phyloP scores from a whole-genome alignment of 352 stramenopile genomes.

The Pythium sp. region DNA sequence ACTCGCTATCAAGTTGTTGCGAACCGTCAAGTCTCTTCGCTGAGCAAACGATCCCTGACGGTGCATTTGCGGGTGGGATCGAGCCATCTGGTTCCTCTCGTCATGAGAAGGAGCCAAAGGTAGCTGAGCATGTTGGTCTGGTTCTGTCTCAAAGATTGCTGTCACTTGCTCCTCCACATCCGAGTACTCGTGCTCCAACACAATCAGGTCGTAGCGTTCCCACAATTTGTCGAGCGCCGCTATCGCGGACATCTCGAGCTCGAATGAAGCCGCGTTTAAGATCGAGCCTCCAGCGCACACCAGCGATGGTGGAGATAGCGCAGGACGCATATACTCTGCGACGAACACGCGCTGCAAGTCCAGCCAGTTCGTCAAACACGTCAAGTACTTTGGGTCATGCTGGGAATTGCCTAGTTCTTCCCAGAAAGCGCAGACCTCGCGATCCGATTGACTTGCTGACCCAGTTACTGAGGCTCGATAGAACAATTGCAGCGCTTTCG shows the following conservation, averaged over 20 bases:
- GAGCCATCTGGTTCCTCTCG: neutral
- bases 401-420: conserved; percentile 11
- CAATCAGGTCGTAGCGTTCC: conserved; percentile 18
- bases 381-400: conserved; percentile 19
- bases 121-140: neutral
- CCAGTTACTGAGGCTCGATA: neutral
- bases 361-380: conserved; percentile 19
- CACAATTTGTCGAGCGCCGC: conserved; percentile 13
- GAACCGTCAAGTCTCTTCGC: neutral
- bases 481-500: conserved; percentile 5
- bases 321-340: conserved; percentile 21
- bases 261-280: neutral
- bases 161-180: neutral
- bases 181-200: conserved; percentile 3
- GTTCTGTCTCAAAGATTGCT: neutral
- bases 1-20: neutral
- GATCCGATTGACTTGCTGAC: neutral
- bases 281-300: neutral
- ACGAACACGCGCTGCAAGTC: conserved; percentile 36
- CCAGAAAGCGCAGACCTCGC: conserved; percentile 18
- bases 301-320: neutral
- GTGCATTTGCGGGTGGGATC: neutral
- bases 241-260: conserved; percentile 12
- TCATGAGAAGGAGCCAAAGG: neutral
- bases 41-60: conserved; percentile 1